A percentile compares a stretch with the other conserved stretches of the same genome.
Conservation (phyloP, 352 stramenopile species). For the Albugo laibachii region DNA sequence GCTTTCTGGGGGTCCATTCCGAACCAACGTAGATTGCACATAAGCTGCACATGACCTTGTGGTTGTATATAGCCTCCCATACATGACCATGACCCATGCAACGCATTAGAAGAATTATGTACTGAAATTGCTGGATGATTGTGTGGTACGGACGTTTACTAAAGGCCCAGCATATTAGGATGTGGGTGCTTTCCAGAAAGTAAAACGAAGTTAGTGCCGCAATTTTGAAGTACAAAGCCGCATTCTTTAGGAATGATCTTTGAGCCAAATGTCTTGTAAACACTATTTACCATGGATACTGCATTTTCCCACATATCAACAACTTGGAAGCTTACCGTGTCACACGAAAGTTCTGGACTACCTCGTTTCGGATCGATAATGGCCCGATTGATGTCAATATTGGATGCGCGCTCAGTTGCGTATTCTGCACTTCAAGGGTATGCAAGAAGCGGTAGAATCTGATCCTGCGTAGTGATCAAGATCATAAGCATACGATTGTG, state of each 20-base stretch:
- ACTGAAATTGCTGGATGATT: slow-evolving; percentile 93
- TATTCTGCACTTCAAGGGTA: slow-evolving; percentile 53
- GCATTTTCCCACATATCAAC: slow-evolving; percentile 89
- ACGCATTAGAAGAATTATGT: slow-evolving; percentile 55
- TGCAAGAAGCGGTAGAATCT: no score
- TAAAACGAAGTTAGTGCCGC: slow-evolving; percentile 87
- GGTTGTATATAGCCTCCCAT: slow-evolving; percentile 93
- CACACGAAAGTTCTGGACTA: slow-evolving; percentile 41
- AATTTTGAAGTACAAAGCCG: slow-evolving; percentile 95
- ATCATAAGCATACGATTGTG: slow-evolving; percentile 73
- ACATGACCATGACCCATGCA: slow-evolving; percentile 85
- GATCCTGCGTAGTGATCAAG: slow-evolving; percentile 27
- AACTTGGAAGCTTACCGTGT: slow-evolving; percentile 92
- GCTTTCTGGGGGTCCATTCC: slow-evolving; percentile 75
- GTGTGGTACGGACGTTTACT: slow-evolving; percentile 95
- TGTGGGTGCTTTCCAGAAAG: slow-evolving; percentile 34
- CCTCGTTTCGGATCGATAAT: slow-evolving; percentile 32
- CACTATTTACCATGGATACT: slow-evolving; percentile 96
- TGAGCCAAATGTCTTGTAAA: slow-evolving; percentile 94
- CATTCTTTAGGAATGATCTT: slow-evolving; percentile 84
- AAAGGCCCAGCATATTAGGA: slow-evolving; percentile 80
- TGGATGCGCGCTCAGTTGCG: slow-evolving; percentile 22
- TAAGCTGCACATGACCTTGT: slow-evolving; percentile 90
- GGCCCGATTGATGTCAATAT: slow-evolving; percentile 22
- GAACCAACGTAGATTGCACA: slow-evolving; percentile 78